Percentiles rank a stretch among this genome's conserved stretches.
Evolutionary conservation across 2,329 filamentous ascomycete species (phyloP).

Genomic region (Penicillium sp.): DNA sequence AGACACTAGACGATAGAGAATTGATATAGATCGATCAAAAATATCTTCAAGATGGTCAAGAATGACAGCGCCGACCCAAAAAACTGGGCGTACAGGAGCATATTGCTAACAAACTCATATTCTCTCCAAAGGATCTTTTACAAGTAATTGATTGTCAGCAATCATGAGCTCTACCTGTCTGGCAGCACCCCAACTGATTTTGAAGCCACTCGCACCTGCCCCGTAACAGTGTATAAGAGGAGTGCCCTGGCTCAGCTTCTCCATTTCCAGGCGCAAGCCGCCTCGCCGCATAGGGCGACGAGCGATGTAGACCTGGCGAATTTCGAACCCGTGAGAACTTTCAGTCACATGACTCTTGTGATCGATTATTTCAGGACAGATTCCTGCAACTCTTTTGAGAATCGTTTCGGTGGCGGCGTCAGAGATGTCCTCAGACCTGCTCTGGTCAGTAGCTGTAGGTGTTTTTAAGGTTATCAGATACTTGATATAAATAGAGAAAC

Average conservation of each 20-base stretch:
- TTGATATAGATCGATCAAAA: background rate
- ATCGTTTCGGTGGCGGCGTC: background rate
- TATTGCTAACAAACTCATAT: background rate
- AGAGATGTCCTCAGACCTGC: slow-evolving; percentile 3
- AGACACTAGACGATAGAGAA: background rate
- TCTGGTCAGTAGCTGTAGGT: background rate
- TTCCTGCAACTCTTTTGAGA: background rate
- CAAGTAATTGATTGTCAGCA: background rate
- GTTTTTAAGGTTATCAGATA: background rate
- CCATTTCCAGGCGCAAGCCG: slow-evolving; percentile 2
- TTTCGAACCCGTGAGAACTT: slow-evolving; percentile 3
- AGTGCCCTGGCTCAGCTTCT: background rate
- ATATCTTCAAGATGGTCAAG: background rate
- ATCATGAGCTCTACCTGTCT: background rate
- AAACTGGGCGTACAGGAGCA: too few species aligned
- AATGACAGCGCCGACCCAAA: background rate
- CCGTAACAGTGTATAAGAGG: slow-evolving; percentile 11
- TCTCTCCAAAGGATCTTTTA: background rate
- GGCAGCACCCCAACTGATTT: slow-evolving; percentile 14
- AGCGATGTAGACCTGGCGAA: slow-evolving; percentile 10
- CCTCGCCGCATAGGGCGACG: slow-evolving; percentile 12
- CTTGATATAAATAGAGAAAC: background rate
- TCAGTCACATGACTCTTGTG: background rate
- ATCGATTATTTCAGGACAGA: background rate
- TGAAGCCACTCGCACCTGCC: slow-evolving; percentile 12